phyloP scores from a whole-genome alignment of 805 yeast genomes.

The Hanseniaspora lindneri region DNA sequence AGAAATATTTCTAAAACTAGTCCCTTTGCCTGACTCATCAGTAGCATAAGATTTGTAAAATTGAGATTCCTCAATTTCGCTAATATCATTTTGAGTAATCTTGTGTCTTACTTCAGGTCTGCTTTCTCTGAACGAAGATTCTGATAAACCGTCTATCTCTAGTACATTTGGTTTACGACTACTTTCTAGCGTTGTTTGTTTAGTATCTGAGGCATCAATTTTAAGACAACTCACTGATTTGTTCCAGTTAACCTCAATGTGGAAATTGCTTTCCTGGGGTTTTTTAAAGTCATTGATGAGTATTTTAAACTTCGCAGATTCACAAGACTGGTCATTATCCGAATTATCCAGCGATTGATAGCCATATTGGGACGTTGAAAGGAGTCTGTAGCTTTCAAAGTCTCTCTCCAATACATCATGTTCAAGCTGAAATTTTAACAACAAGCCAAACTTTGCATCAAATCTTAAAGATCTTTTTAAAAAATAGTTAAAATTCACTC shows the following conservation, averaged over 20 bases:
- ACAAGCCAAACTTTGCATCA: constrained; percentile 9
- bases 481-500: constrained; percentile 6
- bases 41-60: background rate
- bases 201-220: background rate
- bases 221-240: constrained; percentile 4
- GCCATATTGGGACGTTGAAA: constrained; percentile 9
- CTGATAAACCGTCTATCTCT: no score
- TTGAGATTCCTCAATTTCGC: constrained; percentile 13
- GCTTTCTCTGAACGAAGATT: no score
- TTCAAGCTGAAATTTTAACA: constrained; percentile 4
- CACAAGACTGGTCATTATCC: background rate
- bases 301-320: constrained; percentile 3
- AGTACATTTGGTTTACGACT: no score
- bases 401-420: background rate
- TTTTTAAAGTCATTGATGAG: constrained; percentile 12
- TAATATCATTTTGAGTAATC: background rate
- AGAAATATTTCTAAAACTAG: background rate
- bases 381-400: constrained; percentile 13
- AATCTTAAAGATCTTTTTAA: constrained; percentile 12
- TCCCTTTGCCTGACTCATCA: background rate
- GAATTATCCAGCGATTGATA: background rate
- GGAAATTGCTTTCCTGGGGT: constrained; percentile 10
- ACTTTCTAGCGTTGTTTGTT: background rate
- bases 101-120: background rate
- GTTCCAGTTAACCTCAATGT: constrained; percentile 11